A percentile compares a stretch with the other conserved stretches of the same genome.
These are phyloP conservation scores for Thermomucor indicae-seudaticae DNA, from an alignment of 371 early-diverging fungal genomes.

Conservation along the genomic window DNA sequence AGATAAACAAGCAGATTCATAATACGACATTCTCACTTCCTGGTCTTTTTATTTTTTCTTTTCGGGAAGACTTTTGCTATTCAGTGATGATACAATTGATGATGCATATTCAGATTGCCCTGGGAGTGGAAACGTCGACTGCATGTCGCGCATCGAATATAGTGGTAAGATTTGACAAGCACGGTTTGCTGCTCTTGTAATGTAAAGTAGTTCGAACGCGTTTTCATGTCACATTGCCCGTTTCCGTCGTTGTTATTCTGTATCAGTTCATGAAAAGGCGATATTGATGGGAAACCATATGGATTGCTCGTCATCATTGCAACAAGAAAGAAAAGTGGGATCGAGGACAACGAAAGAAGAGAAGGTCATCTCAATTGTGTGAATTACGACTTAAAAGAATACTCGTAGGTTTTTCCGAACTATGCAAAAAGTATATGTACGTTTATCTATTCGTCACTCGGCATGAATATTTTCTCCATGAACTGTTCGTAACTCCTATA, in stretches of 20 bases:
- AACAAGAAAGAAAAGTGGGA: no score
- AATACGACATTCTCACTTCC: background rate
- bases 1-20: background rate
- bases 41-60: no score
- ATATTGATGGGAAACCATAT: no score
- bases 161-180: no score
- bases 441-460: slow-evolving; percentile 31
- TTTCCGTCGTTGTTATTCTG: no score
- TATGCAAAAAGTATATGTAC: background rate
- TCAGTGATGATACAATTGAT: slow-evolving; percentile 10
- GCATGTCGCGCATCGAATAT: slow-evolving; percentile 4
- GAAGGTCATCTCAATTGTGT: background rate
- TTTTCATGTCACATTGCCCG: no score
- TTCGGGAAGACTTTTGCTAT: background rate
- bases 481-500: slow-evolving; percentile 48
- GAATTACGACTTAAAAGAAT: no score
- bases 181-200: no score
- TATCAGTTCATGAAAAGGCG: no score
- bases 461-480: slow-evolving; percentile 50
- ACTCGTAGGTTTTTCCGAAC: no score
- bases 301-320: no score
- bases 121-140: slow-evolving; percentile 11
- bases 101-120: slow-evolving; percentile 10
- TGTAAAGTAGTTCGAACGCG: no score
- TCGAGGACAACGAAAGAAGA: background rate